Evolutionary conservation across 2,329 filamentous ascomycete species (phyloP), one percentile per base, ranked within the genome.

Genomic region (Ophiosphaerella herpotricha): DNA sequence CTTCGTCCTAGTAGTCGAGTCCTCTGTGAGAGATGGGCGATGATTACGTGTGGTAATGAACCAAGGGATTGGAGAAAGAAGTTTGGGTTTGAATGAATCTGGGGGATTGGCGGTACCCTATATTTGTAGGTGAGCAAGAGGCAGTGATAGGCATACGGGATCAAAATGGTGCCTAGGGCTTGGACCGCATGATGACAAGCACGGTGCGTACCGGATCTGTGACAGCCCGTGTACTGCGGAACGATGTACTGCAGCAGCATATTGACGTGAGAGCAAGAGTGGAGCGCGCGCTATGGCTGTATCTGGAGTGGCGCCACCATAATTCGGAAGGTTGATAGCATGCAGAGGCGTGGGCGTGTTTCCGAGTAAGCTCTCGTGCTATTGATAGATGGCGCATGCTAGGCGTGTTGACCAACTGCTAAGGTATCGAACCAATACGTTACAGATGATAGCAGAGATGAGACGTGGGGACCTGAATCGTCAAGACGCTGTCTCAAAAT

Each of bases 181-280:
- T 63, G 58, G 59, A 68, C 64, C 68, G 69, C 64, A 57, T 64
- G 61, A 70, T 71, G 66, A 65, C 62, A 66, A 64, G 66, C 67
- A 58, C 61, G 56, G 51, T 66, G 63, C 61, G 63, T 68, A 63
- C 66, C 68, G 70, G 68, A 67, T 71, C 65, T 67, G 67, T 68
- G 60, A 63, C 66, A 66, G 69, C 64, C 61, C 66, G 66, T 70
- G 62, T 66, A 67, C 64, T 67, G 63, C 71, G 67, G 70, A 68
- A 67, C 68, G 63, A 70, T 65, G 68, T 72, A 71, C 67, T 72
- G 64, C 65, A 70, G 64, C 61, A 69, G 61, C 66, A 67, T 67
- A 65, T 74, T 73, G 71, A 72, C 70, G 66, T 74, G 70, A 73
- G 68, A 60, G 64, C 55, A 46, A 66, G 58, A 66, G 65, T 72